Evolutionary conservation across 306 rosid genomes (phyloP), one percentile per base, ranked within the genome.

Genomic region (Hippophae tibetana): DNA sequence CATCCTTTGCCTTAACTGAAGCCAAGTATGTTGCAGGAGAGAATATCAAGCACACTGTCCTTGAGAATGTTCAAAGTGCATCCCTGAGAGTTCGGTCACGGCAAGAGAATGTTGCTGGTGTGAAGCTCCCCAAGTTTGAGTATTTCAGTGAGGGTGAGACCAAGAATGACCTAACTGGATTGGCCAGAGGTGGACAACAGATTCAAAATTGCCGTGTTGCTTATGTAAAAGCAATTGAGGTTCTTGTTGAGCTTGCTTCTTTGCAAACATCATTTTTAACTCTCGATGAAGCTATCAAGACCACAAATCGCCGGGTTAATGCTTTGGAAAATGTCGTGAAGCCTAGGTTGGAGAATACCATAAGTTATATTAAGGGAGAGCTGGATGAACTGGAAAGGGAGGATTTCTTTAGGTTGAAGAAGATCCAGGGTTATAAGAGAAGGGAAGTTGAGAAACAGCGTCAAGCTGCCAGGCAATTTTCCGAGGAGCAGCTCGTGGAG

Each of bases 1-100:
- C 97, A 10, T 79, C 95, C 4, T 90, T 90, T 63, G 89, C 97
- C 0, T 73, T 90, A 9, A 90, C 97, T 0, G 97, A 90, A 68
- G 97, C 90, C 54, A 87, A 87, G 72, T 90, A 90, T 40, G 97
- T 90, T 8, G 97, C 97, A 9, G 97, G 97, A 5, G 97, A 90
- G 52, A 90, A 84, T 72, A 72, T 90, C 76, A 90, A 86, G 75
- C 90, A 86, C 47, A 77, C 82, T 8, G 97, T 86, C 66, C 94
- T 90, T 0, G 97, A 90, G 78, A 90, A 86, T 65, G 97, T 90
- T 40, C 74, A 69, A 8, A 90, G 61, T 63, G 97, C 97, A 27
- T 74, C 94, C 7, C 83, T 90, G 7, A 80, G 84, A 54, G 90
- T 90, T 44, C 89, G 97, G 6, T 90, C 97, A 43, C 79, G 81